phyloP scores from a whole-genome alignment of 305 asterid genomes.

The Galium porrigens region DNA sequence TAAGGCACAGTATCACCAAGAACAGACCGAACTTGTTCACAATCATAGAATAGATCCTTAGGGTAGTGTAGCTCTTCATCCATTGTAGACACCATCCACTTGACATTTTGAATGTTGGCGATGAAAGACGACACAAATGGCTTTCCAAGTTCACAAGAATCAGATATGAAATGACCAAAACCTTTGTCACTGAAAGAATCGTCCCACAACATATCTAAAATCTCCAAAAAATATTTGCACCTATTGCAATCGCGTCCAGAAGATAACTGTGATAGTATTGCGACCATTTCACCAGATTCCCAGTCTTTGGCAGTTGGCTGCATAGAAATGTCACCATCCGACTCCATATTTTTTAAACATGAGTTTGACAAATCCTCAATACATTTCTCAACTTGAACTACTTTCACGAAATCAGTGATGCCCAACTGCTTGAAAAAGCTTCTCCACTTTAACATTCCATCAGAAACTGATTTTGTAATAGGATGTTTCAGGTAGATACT shows the following conservation, averaged over 20 bases:
- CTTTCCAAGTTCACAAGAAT: conserved; percentile 38
- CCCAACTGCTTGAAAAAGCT: conserved; percentile 55
- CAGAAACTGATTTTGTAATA: conserved; percentile 43
- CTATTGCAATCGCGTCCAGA: conserved; percentile 39
- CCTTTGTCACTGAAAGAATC: conserved; percentile 51
- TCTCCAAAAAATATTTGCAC: conserved; percentile 59
- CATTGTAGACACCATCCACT: conserved; percentile 55
- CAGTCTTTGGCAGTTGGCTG: conserved; percentile 42
- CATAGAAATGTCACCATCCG: conserved; percentile 23
- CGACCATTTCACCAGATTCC: conserved; percentile 62
- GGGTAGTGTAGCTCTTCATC: conserved; percentile 48
- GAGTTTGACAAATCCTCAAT: conserved; percentile 28
- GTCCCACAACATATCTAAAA: conserved; percentile 83
- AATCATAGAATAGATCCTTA: conserved; percentile 66
- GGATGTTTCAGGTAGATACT: conserved; percentile 50
- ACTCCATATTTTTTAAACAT: conserved; percentile 25
- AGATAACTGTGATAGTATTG: conserved; percentile 42
- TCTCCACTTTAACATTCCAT: conserved; percentile 68
- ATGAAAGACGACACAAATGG: conserved; percentile 41
- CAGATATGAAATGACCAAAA: conserved; percentile 30
- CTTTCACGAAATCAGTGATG: conserved; percentile 61
- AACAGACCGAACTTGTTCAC: conserved; percentile 53
- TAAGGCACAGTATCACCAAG: conserved; percentile 60
- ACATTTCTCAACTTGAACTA: conserved; percentile 45
- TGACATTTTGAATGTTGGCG: conserved; percentile 39